These are phyloP conservation scores for Sporothrix curviconia DNA, from an alignment of 2,329 filamentous ascomycete genomes.

Conservation along the genomic window DNA sequence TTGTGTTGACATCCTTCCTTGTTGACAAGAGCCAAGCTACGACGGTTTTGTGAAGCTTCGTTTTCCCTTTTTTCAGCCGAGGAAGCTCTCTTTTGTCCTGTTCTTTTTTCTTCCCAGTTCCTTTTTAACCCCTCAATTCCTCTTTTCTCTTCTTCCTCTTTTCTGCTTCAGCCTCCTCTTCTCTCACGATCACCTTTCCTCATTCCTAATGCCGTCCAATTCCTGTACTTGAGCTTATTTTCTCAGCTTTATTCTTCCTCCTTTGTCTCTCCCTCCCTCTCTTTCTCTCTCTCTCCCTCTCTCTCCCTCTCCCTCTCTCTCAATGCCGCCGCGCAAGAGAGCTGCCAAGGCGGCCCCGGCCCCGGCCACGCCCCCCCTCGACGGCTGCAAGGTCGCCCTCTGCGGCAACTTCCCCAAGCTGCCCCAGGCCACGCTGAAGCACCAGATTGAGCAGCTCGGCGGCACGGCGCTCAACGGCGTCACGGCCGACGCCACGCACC, in stretches of 20 bases:
- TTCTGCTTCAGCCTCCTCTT: background rate
- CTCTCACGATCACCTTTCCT: background rate
- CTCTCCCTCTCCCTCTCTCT: background rate
- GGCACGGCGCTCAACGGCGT: constrained; percentile 42
- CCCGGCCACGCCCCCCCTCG: constrained; percentile 30
- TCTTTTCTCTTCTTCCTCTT: background rate
- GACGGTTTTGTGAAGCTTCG: background rate
- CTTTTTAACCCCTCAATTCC: background rate
- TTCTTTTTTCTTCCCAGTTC: background rate
- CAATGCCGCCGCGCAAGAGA: constrained; percentile 16
- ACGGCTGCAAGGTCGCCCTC: constrained; percentile 46
- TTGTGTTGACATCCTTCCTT: background rate
- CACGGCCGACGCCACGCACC: constrained; percentile 46
- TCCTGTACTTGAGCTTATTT: background rate
- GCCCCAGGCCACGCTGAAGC: constrained; percentile 45
- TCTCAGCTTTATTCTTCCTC: background rate
- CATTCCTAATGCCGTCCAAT: background rate
- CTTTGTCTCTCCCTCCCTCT: background rate
- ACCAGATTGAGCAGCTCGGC: constrained; percentile 42
- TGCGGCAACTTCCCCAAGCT: constrained; percentile 53
- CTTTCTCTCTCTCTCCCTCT: background rate
- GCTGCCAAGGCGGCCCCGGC: background rate
- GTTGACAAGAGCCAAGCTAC: background rate
- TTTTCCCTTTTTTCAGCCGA: background rate
- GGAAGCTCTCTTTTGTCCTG: background rate